Evolutionary conservation across 176 grass and related monocot genomes (phyloP), one percentile per base, ranked within the genome.

Genomic region (Raddia guianensis): DNA sequence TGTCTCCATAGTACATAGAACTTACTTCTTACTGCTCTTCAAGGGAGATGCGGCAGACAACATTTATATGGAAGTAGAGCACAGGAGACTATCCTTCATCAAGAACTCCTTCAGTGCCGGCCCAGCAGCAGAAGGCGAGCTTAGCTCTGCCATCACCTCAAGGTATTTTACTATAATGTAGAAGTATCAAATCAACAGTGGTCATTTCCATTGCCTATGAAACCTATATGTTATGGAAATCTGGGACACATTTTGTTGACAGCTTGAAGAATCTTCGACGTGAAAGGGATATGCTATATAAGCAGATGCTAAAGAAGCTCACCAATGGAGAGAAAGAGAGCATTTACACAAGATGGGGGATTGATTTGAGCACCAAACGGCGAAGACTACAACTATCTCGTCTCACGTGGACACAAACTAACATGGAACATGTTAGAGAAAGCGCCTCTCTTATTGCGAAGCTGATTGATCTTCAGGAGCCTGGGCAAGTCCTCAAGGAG

Each of bases 21-120:
- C 90, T 44, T 94, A 91, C 73, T 95, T 99, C 76, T 93, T 95
- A 75, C 84, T 99, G 20, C 90, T 99, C 51, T 99, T 99, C 88
- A 93, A 91, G 70, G 96, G 96, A 27, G 96, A 99, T 57, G 86
- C 88, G 10, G 81, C 84, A 35, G 96, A 99, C 44, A 85, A 85
- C 21, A 85, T 99, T 60, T 99, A 99, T 84, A 84, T 95, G 88
- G 90, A 95, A 86, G 90, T 99, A 40, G 96, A 99, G 72, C 84
- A 85, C 68, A 93, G 96, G 82, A 86, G 96, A 65, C 60, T 99
- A 27, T 89, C 86, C 70, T 93, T 95, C 85, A 83, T 99, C 53
- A 89, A 82, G 46, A 93, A 53, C 56, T 85, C 79, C 8, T 88
- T 93, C 40, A 47, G 70, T 49, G 55, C 49, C 43, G 37, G 7